A percentile compares a stretch with the other conserved stretches of the same genome.
phyloP scores from a whole-genome alignment of 108 stramenopile genomes.

The Cyclotella choctawhatcheeana region DNA sequence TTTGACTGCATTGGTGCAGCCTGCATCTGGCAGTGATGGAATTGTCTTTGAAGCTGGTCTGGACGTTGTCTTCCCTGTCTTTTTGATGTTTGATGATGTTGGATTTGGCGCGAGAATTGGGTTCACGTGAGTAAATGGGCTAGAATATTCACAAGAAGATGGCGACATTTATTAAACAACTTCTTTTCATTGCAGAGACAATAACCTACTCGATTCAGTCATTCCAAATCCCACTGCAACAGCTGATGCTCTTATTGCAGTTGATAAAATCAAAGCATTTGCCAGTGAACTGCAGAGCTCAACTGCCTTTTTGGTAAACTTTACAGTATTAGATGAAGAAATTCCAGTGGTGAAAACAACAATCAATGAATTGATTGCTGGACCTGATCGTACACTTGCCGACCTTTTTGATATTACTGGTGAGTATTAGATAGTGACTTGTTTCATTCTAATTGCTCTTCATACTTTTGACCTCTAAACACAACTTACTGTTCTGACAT shows the following conservation, averaged over 20 bases:
- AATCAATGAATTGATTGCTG: conserved; percentile 39
- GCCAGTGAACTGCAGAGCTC: not conserved
- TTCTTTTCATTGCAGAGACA: conserved; percentile 8
- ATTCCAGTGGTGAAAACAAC: conserved; percentile 25
- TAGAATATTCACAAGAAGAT: too few relatives aligned
- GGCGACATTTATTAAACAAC: too few relatives aligned
- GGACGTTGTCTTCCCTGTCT: conserved; percentile 24
- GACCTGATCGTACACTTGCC: conserved; percentile 17
- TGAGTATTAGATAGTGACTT: not conserved
- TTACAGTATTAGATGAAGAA: conserved; percentile 3
- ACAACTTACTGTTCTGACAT: not conserved
- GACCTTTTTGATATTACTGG: conserved; percentile 33
- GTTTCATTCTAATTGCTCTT: not conserved
- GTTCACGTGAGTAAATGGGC: conserved; percentile 6
- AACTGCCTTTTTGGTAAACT: conserved; percentile 20
- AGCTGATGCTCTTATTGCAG: conserved; percentile 13
- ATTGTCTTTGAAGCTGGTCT: conserved; percentile 25
- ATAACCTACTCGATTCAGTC: conserved; percentile 19
- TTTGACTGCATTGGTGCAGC: not conserved
- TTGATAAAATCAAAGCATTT: not conserved
- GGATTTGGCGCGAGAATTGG: conserved; percentile 31
- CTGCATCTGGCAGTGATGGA: not conserved
- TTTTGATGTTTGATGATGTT: conserved; percentile 3
- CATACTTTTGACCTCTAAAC: not conserved
- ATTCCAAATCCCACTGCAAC: not conserved